Conservation (phyloP, 2,329 filamentous ascomycete species). For the Delphinella strobiligena region DNA sequence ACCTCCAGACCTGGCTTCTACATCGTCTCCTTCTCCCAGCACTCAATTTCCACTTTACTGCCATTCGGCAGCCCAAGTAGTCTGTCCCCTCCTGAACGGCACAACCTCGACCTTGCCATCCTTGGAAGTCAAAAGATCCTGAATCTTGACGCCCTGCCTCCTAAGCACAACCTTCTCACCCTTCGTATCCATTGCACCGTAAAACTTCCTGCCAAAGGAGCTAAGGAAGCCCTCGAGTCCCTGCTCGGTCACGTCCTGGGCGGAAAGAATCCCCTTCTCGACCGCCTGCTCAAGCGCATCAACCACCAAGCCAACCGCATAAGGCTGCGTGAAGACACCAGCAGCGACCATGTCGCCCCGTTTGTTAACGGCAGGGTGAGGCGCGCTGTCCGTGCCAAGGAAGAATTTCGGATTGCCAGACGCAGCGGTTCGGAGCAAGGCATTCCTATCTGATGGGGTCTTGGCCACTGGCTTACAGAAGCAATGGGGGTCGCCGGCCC, state of each 20-base stretch:
- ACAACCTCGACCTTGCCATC: slow-evolving; percentile 47
- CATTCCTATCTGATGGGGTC: slow-evolving; percentile 58
- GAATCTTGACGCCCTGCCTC: slow-evolving; percentile 43
- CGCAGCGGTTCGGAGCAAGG: slow-evolving; percentile 53
- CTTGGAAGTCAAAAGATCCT: slow-evolving; percentile 41
- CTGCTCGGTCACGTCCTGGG: slow-evolving; percentile 42
- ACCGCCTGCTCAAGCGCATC: slow-evolving; percentile 53
- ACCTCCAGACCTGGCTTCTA: no score
- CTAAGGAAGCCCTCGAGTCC: slow-evolving; percentile 47
- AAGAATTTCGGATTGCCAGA: slow-evolving; percentile 56
- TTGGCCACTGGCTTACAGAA: slow-evolving; percentile 62
- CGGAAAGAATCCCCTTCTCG: slow-evolving; percentile 39
- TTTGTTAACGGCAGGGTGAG: slow-evolving; percentile 52
- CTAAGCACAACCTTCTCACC: slow-evolving; percentile 44
- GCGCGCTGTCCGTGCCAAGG: slow-evolving; percentile 63
- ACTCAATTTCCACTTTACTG: slow-evolving; percentile 1
- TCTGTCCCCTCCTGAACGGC: slow-evolving; percentile 51
- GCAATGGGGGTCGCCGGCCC: slow-evolving; percentile 57
- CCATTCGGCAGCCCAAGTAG: slow-evolving; percentile 45
- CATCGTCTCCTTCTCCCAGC: background rate
- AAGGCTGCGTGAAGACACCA: slow-evolving; percentile 70
- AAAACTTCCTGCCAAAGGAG: slow-evolving; percentile 45
- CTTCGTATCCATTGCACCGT: slow-evolving; percentile 28
- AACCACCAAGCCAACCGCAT: slow-evolving; percentile 53
- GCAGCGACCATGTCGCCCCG: slow-evolving; percentile 48